Evolutionary conservation across 805 yeast genomes (phyloP).

Genomic region (Yamadazyma insecticola): DNA sequence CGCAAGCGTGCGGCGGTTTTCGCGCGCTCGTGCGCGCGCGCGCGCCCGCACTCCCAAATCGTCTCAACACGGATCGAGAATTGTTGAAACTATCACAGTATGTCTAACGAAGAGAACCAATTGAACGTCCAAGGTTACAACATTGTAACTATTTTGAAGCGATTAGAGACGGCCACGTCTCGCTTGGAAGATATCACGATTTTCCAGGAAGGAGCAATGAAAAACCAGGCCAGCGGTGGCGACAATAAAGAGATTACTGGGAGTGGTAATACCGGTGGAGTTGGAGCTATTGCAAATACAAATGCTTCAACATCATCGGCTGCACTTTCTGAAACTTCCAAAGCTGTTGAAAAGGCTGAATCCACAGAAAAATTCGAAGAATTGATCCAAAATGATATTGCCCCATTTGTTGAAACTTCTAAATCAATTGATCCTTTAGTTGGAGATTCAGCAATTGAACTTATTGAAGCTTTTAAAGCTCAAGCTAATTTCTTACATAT

Average conservation of each 20-base stretch:
- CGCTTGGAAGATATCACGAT: conserved; percentile 86
- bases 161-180: conserved; percentile 90
- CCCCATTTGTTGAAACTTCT: conserved; percentile 57
- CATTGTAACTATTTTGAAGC: conserved; percentile 63
- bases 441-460: conserved; percentile 47
- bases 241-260: conserved; percentile 2
- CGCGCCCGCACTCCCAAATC: not conserved
- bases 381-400: conserved; percentile 48
- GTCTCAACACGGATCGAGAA: too few relatives aligned
- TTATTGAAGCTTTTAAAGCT: conserved; percentile 51
- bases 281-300: conserved; percentile 4
- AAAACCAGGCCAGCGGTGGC: conserved; percentile 6
- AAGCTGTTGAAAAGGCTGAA: conserved; percentile 26
- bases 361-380: conserved; percentile 50
- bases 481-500: conserved; percentile 58
- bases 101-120: conserved; percentile 39
- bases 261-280: conserved; percentile 1
- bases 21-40: not conserved
- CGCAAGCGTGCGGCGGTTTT: not conserved
- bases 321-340: not conserved
- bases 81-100: conserved; percentile 4
- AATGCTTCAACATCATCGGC: not conserved
- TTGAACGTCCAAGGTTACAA: conserved; percentile 77
- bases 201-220: conserved; percentile 58
- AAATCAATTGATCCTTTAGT: conserved; percentile 52